phyloP scores from a whole-genome alignment of 768 basidiomycete species.

The Tricholoma sp. region DNA sequence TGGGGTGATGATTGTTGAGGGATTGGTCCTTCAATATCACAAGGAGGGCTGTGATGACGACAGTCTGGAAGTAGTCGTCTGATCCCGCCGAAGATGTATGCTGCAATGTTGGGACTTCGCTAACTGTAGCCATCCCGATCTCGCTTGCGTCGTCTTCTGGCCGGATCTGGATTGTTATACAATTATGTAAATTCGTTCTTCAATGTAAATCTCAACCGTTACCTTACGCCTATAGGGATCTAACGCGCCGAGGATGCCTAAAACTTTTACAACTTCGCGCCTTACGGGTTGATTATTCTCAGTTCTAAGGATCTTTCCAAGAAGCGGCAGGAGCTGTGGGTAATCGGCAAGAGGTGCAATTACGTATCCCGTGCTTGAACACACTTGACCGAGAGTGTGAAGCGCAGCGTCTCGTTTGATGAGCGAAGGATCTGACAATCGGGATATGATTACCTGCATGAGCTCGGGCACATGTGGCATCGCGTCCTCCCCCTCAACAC shows the following conservation, averaged over 20 bases:
- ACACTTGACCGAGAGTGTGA: constrained; percentile 91
- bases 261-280: constrained; percentile 88
- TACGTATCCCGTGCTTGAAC: constrained; percentile 93
- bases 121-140: constrained; percentile 54
- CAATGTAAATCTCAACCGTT: not conserved
- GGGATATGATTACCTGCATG: constrained; percentile 85
- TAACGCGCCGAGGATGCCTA: constrained; percentile 92
- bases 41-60: constrained; percentile 85
- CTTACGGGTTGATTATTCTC: constrained; percentile 68
- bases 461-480: constrained; percentile 77
- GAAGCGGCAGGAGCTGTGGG: constrained; percentile 81
- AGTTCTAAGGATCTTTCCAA: constrained; percentile 80
- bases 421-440: constrained; percentile 84
- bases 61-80: constrained; percentile 97
- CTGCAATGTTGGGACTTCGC: constrained; percentile 64
- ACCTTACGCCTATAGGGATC: constrained; percentile 97
- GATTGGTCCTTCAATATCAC: constrained; percentile 86
- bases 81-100: constrained; percentile 60
- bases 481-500: constrained; percentile 91
- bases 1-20: constrained; percentile 81
- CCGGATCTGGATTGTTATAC: constrained; percentile 32
- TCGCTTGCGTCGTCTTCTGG: constrained; percentile 64
- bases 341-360: constrained; percentile 87
- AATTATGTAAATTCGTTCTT: constrained; percentile 14
- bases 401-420: constrained; percentile 92